Evolutionary conservation across 2,329 filamentous ascomycete species (phyloP), one percentile per base, ranked within the genome.

Genomic region (Gaeumannomyces tritici): DNA sequence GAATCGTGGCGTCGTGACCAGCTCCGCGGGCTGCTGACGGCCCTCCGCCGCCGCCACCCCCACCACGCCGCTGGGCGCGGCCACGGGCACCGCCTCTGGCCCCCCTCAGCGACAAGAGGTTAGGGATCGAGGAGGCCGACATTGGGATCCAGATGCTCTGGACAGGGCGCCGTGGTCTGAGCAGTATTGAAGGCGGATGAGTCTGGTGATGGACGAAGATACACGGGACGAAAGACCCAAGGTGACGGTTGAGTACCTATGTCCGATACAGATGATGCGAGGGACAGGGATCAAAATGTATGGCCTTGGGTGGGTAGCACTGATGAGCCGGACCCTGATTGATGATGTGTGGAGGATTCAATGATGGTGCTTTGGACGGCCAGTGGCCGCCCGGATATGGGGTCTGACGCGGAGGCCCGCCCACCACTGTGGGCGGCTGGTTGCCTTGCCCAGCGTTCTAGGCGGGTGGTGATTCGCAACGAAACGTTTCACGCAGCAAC

Each of bases 81-180:
- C 61, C 59, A 7, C 63, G 59, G 18, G 62, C 62, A 27, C 66
- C 66, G 55, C 64, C 69, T 33, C 69, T 75, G 76, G 31, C 75
- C 79, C 69, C 77, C 77, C 80, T 73, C 70, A 80, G 80, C 71
- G 71, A 90, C 71, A 77, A 84, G 42, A 96, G 82, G 70, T 96
- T 93, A 2, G 92, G 91, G 57, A 96, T 96, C 28, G 87, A 83
- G 55, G 86, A 78, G 33, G 87, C 83, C 58, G 89, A 83, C 89
- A 93, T 93, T 28, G 47, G n/a, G 6, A 21, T 31, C 42, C 42
- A n/a, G 21, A n/a, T 18, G 3, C 11, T 13, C 42, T n/a, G 42
- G 42, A 51, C 4, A 7, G 42, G 42, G 42, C 21, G 18, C 6
- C 21, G 42, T 21, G 42, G 42, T 51, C 42, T 51, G 21, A 9